Evolutionary conservation across 306 rosid genomes (phyloP).

Genomic region (Trichosanthes truncata): DNA sequence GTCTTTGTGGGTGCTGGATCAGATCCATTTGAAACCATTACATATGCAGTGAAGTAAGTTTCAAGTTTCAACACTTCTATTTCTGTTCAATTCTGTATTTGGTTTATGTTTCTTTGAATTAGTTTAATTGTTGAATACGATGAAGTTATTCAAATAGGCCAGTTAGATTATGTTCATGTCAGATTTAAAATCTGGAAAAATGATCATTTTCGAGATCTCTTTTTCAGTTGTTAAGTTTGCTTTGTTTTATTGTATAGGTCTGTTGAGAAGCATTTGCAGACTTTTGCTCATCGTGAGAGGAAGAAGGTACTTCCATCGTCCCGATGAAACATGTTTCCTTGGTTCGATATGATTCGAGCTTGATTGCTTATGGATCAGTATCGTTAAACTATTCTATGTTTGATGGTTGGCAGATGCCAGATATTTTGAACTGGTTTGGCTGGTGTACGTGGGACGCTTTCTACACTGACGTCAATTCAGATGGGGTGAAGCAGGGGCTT

Average conservation of each 20-base stretch:
- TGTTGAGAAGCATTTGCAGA: constrained; percentile 71
- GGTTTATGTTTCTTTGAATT: background rate
- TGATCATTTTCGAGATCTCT: background rate
- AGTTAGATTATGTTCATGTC: background rate
- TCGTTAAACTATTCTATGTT: background rate
- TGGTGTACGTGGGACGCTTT: constrained; percentile 99
- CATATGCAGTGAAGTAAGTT: constrained; percentile 73
- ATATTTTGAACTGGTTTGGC: constrained; percentile 88
- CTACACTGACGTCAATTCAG: constrained; percentile 68
- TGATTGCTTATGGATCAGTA: background rate
- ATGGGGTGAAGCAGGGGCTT: constrained; percentile 73
- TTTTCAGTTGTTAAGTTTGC: background rate
- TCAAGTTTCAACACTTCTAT: constrained; percentile 16
- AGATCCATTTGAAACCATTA: constrained; percentile 74
- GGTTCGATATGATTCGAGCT: background rate
- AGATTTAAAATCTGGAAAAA: background rate
- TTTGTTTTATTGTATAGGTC: constrained; percentile 31
- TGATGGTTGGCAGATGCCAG: constrained; percentile 65
- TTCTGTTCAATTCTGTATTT: background rate
- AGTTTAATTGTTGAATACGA: background rate
- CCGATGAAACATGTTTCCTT: background rate
- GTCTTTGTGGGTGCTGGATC: constrained; percentile 74
- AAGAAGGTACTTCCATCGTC: constrained; percentile 51
- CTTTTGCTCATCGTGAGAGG: constrained; percentile 68
- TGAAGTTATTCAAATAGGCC: background rate